These are phyloP conservation scores for Lactifluus subvellereus DNA, from an alignment of 768 basidiomycete genomes.

Conservation along the genomic window DNA sequence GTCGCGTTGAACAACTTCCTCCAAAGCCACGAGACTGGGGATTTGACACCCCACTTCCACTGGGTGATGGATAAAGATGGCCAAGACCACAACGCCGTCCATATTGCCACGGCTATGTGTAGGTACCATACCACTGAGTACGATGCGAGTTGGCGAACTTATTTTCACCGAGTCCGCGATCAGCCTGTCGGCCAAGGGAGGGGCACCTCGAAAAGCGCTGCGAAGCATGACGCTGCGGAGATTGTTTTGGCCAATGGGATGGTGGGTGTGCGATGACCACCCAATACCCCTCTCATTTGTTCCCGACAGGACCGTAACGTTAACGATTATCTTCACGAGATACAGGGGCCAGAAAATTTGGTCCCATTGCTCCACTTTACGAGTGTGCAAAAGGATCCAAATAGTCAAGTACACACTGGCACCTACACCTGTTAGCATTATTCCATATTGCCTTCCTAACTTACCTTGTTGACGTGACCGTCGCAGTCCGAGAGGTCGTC, in stretches of 20 bases:
- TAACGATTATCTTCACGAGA: background rate
- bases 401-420: too few species aligned
- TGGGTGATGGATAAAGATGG: background rate
- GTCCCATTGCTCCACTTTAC: background rate
- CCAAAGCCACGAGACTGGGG: background rate
- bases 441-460: too few species aligned
- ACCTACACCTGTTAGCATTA: too few species aligned
- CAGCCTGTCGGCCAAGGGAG: background rate
- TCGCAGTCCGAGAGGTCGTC: too few species aligned
- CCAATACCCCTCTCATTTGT: background rate
- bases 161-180: background rate
- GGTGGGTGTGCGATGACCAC: too few species aligned
- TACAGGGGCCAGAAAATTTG: too few species aligned
- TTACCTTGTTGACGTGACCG: too few species aligned
- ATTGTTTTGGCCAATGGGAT: background rate
- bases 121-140: background rate
- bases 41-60: background rate
- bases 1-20: background rate
- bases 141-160: background rate
- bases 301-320: background rate
- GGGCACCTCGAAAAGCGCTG: background rate
- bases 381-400: background rate
- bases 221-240: background rate
- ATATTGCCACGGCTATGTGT: background rate
- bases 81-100: background rate